Base-by-base conservation (phyloP, 2,329 filamentous ascomycete species). In the Cercospora sesami region DNA sequence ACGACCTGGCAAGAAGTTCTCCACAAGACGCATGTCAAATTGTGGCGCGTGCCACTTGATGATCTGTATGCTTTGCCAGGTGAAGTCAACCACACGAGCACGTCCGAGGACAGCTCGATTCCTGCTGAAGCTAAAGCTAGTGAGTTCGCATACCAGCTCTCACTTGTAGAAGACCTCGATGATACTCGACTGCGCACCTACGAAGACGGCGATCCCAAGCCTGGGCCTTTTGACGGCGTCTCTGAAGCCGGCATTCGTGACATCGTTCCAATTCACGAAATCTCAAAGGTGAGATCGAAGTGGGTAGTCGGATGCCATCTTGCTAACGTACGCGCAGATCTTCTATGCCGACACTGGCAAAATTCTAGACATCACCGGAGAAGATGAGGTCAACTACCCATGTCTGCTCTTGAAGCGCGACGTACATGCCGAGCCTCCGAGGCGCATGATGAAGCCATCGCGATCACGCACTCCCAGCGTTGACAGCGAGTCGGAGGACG, bases 1-100 rank as follows among this genome's bases (percentile, higher is more conserved):
- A 83, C 93, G 0, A 91, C 94, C 0, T 98, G 95, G 95, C 95
- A 98, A 77, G 94, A 99, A 78, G 93, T 96, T 48, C 90, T 97
- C 69, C 94, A 98, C 81, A 99, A 98, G 79, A 92, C 93, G 18
- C 87, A 89, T 45, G 88, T 97, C 12, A 92, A 93, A 67, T 83
- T 99, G 10, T 86, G 91, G 73, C 86, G 94, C 59, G 86, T 91
- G 0, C 91, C 89, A 0, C 80, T 90, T 33, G 83, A 86, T 51
- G 76, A 84, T 45, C 78, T 85, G 0, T 85, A 87, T 69, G 79
- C 84, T 68, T 74, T 79, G 23, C 77, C 82, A 3, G 73, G 75
- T 55, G 69, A 75, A 48, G 16, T 58, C 16, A 53, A 63, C 6
- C 36, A 60, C 9, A 60, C 78, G 36, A 79, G 78, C 58, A 78